A percentile compares a stretch with the other conserved stretches of the same genome.
phyloP scores from a whole-genome alignment of 192 early-diverging fungal species.

The Ambispora gerdemannii region DNA sequence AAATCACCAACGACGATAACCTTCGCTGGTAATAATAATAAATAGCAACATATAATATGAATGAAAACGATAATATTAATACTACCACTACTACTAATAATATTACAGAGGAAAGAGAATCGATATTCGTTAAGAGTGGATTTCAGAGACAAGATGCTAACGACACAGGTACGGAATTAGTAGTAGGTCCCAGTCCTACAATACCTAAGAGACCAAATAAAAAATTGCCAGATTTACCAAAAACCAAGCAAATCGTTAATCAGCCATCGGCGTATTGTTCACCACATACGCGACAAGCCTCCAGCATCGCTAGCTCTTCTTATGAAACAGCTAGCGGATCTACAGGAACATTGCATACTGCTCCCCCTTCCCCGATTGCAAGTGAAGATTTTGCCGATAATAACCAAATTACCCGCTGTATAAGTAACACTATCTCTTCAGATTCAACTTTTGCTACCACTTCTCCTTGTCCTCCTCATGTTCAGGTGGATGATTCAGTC shows the following conservation, averaged over 20 bases:
- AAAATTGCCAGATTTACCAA: constrained; percentile 29
- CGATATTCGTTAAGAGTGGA: background rate
- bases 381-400: background rate
- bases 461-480: background rate
- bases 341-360: constrained; percentile 28
- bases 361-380: constrained; percentile 21
- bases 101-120: background rate
- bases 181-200: constrained; percentile 13
- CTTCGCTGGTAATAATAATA: background rate
- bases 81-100: background rate
- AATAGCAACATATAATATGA: background rate
- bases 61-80: background rate
- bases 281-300: constrained; percentile 23
- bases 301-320: constrained; percentile 26
- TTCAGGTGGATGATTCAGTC: background rate
- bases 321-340: constrained; percentile 30
- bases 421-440: no score
- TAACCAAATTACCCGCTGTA: background rate
- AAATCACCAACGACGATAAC: background rate
- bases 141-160: background rate
- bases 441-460: no score
- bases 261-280: constrained; percentile 6
- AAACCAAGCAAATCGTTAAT: background rate
- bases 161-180: constrained; percentile 19
- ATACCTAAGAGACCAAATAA: constrained; percentile 30